Conservation (phyloP, 1,284 basidiomycete genomes). For the Dichomitus squalens region DNA sequence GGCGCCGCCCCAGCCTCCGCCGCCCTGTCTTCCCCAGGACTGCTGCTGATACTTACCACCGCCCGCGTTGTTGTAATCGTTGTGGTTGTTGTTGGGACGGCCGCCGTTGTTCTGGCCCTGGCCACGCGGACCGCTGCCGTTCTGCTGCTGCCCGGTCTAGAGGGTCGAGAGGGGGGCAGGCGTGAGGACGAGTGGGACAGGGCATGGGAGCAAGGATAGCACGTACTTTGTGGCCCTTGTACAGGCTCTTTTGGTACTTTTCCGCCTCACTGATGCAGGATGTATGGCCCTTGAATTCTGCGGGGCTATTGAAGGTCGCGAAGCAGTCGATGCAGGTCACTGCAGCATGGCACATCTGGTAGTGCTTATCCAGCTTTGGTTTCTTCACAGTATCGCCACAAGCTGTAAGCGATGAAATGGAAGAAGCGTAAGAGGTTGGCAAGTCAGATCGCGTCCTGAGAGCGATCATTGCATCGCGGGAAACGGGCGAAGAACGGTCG, state of each 20-base stretch:
- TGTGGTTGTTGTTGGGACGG: constrained; percentile 6
- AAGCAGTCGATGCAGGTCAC: constrained; percentile 92
- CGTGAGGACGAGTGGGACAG: background rate
- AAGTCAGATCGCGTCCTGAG: constrained; percentile 15
- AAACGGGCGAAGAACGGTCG: background rate
- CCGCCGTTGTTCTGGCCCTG: constrained; percentile 9
- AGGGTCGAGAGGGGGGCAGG: background rate
- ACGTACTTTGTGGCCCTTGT: constrained; percentile 71
- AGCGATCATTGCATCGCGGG: constrained; percentile 12
- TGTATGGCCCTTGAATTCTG: constrained; percentile 83
- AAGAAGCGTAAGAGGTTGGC: background rate
- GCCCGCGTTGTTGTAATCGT: constrained; percentile 10
- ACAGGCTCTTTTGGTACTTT: constrained; percentile 87
- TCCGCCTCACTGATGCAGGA: constrained; percentile 88
- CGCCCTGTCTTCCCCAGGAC: constrained; percentile 23
- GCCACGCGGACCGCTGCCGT: constrained; percentile 18
- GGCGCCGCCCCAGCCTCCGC: constrained; percentile 16
- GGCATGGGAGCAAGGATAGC: background rate
- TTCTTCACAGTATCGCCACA: constrained; percentile 90
- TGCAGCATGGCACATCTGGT: constrained; percentile 57
- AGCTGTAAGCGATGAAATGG: constrained; percentile 38
- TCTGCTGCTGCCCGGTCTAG: constrained; percentile 19
- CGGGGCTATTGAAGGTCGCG: constrained; percentile 73
- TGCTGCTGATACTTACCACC: constrained; percentile 33
- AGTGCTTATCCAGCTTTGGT: constrained; percentile 82